A percentile compares a stretch with the other conserved stretches of the same genome.
Conservation (phyloP, 768 basidiomycete genomes). For the Calocybe gangraenosa region DNA sequence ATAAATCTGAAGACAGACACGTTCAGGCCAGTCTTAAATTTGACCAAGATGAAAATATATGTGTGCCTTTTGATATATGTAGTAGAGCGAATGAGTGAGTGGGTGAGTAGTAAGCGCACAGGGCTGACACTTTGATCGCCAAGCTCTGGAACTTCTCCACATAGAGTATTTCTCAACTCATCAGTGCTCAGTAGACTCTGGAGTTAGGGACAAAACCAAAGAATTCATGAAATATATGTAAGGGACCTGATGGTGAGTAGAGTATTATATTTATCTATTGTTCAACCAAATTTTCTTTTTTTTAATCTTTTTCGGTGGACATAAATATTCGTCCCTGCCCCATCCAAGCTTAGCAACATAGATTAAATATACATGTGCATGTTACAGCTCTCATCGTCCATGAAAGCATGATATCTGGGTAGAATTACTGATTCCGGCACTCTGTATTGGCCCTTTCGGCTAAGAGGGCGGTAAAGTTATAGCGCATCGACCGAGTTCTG, state of each 20-base stretch:
- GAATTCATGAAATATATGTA: constrained; percentile 13
- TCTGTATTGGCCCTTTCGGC: constrained; percentile 21
- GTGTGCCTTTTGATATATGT: constrained; percentile 1
- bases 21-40: constrained; percentile 6
- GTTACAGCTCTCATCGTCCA: too few species aligned
- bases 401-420: neutral
- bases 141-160: constrained; percentile 15
- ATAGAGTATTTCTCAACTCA: constrained; percentile 18
- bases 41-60: constrained; percentile 5
- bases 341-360: too few species aligned
- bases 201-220: constrained; percentile 13
- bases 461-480: constrained; percentile 23
- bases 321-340: too few species aligned
- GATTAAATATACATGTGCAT: too few species aligned
- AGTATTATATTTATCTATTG: constrained; percentile 7
- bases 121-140: constrained; percentile 15
- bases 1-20: constrained; percentile 6
- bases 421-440: constrained; percentile 22
- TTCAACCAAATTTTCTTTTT: constrained; percentile 14
- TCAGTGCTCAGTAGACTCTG: constrained; percentile 12
- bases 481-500: constrained; percentile 25
- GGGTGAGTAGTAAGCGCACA: constrained; percentile 8
- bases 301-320: too few species aligned
- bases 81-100: constrained; percentile 11
- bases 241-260: constrained; percentile 14